phyloP scores from a whole-genome alignment of 306 rosid species.

The Lathyrus tuberosus region DNA sequence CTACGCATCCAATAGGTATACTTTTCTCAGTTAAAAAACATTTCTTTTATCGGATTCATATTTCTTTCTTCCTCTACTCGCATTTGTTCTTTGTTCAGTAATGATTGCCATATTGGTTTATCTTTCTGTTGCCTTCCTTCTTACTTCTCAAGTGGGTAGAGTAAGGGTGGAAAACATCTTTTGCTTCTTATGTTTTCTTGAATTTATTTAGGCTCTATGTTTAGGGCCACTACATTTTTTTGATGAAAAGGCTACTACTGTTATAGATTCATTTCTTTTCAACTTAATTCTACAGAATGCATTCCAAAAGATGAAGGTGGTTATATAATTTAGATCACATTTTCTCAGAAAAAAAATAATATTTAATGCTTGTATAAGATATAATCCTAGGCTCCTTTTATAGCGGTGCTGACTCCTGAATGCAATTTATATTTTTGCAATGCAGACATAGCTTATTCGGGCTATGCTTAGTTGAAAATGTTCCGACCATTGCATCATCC shows the following conservation, averaged over 20 bases:
- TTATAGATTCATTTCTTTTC: slow-evolving; percentile 7
- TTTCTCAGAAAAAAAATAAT: not conserved
- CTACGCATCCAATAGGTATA: slow-evolving; percentile 39
- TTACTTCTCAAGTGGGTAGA: not conserved
- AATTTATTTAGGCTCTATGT: not conserved
- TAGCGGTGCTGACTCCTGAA: slow-evolving; percentile 17
- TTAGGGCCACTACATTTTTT: not conserved
- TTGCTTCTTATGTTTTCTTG: slow-evolving; percentile 6
- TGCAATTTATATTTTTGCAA: slow-evolving; percentile 26
- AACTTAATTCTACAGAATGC: not conserved
- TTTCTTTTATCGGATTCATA: slow-evolving; percentile 19
- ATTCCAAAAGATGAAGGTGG: too few relatives aligned
- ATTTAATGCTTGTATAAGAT: not conserved
- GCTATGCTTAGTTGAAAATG: slow-evolving; percentile 45
- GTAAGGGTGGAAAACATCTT: not conserved
- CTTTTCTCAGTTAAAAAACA: not conserved
- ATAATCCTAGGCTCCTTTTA: slow-evolving; percentile 24
- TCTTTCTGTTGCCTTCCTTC: slow-evolving; percentile 6
- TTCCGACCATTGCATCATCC: slow-evolving; percentile 40
- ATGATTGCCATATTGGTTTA: not conserved
- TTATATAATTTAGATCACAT: not conserved
- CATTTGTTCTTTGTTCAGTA: not conserved
- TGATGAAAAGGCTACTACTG: not conserved
- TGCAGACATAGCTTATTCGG: slow-evolving; percentile 57
- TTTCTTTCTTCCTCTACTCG: slow-evolving; percentile 3